Conservation (phyloP, 2,329 filamentous ascomycete genomes). For the Aspergillus oerlinghausenensis region DNA sequence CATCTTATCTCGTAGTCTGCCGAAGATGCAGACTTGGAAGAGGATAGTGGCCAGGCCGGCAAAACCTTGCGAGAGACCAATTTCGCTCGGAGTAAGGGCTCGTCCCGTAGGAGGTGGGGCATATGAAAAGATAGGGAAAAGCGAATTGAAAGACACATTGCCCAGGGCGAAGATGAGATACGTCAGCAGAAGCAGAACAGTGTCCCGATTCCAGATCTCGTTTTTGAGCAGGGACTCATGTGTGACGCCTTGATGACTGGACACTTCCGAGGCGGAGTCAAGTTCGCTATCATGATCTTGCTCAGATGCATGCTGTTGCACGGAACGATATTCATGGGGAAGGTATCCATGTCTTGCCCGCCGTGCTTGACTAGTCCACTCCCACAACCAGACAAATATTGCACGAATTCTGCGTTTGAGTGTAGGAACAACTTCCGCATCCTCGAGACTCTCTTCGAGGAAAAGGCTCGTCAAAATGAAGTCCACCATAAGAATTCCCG, state of each 20-base stretch:
- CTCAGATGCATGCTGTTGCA: constrained; percentile 21
- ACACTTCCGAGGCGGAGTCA: constrained; percentile 40
- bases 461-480: constrained; percentile 71
- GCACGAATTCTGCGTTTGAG: constrained; percentile 55
- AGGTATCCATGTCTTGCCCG: constrained; percentile 56
- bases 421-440: constrained; percentile 57
- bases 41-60: constrained; percentile 80
- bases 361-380: constrained; percentile 55
- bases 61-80: constrained; percentile 79
- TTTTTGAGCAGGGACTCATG: constrained; percentile 49
- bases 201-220: constrained; percentile 72
- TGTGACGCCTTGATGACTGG: constrained; percentile 37
- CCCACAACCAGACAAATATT: constrained; percentile 65
- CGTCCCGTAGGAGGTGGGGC: constrained; percentile 71
- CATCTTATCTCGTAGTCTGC: constrained; percentile 68
- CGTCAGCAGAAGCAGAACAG: constrained; percentile 72
- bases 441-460: constrained; percentile 80
- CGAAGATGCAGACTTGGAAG: constrained; percentile 85
- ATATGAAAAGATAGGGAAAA: constrained; percentile 90
- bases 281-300: constrained; percentile 40
- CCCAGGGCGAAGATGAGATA: constrained; percentile 92
- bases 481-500: constrained; percentile 66
- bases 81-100: constrained; percentile 68
- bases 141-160: constrained; percentile 90
- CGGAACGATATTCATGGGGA: constrained; percentile 25